phyloP scores from a whole-genome alignment of 345 rosid species.

The Eucalyptus regnans region DNA sequence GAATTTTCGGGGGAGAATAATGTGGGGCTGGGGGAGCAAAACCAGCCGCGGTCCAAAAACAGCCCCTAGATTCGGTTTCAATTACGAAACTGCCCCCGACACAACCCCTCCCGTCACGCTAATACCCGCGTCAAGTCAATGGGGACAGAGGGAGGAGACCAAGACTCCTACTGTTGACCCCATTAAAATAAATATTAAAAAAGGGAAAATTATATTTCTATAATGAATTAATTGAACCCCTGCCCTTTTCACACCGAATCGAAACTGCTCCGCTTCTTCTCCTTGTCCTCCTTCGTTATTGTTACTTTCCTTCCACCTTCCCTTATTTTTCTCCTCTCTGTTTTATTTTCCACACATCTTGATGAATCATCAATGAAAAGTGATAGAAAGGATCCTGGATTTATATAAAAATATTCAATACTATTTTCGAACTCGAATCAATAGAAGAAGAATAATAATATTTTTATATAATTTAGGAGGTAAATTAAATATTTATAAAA shows the following conservation, averaged over 20 bases:
- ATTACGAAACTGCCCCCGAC: background rate
- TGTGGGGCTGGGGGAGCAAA: background rate
- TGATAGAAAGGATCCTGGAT: fast-evolving
- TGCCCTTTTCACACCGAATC: no score
- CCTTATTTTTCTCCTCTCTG: background rate
- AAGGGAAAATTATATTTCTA: no score
- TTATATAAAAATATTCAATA: background rate
- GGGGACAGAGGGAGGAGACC: background rate
- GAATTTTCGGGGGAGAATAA: background rate
- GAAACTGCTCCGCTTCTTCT: no score
- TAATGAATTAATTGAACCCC: background rate
- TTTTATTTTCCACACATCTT: background rate
- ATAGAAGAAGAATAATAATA: background rate
- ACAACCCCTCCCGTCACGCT: background rate
- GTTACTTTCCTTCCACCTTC: background rate
- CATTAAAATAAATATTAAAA: background rate
- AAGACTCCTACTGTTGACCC: background rate
- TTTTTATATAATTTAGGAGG: background rate
- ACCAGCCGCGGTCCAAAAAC: background rate
- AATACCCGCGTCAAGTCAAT: background rate
- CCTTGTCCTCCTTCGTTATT: no score
- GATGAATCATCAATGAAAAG: background rate
- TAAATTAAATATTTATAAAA: background rate
- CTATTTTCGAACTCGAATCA: background rate
- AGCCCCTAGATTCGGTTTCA: background rate